Evolutionary conservation across 805 yeast species (phyloP).

Genomic region (Limtongia smithiae): DNA sequence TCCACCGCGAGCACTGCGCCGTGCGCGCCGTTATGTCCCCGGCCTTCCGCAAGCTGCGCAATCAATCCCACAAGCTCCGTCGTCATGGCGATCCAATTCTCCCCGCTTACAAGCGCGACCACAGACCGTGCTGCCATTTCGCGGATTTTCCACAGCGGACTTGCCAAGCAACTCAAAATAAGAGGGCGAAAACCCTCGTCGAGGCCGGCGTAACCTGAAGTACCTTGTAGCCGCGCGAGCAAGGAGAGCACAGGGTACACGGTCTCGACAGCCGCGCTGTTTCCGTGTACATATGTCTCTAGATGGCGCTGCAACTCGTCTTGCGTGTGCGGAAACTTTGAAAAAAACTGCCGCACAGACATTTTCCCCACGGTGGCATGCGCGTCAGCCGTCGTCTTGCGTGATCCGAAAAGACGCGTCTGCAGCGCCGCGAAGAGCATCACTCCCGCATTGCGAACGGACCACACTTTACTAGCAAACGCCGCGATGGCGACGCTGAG

Average conservation of each 20-base stretch:
- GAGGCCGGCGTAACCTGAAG: slow-evolving; percentile 52
- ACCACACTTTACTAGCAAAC: slow-evolving; percentile 72
- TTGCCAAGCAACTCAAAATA: slow-evolving; percentile 48
- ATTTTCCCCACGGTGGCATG: slow-evolving; percentile 33
- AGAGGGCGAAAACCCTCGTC: slow-evolving; percentile 51
- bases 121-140: slow-evolving; percentile 79
- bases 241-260: slow-evolving; percentile 75
- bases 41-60: too few relatives aligned
- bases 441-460: slow-evolving; percentile 84
- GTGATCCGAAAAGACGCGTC: slow-evolving; percentile 70
- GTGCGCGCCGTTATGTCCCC: slow-evolving; percentile 50
- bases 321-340: slow-evolving; percentile 54
- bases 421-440: slow-evolving; percentile 88
- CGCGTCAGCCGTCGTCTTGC: slow-evolving; percentile 38
- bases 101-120: slow-evolving; percentile 46
- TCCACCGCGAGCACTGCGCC: slow-evolving; percentile 55
- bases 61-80: too few relatives aligned
- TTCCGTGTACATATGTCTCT: slow-evolving; percentile 27
- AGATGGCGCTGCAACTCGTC: slow-evolving; percentile 43
- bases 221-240: slow-evolving; percentile 62
- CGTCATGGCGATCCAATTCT: slow-evolving; percentile 35
- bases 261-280: slow-evolving; percentile 48
- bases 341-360: slow-evolving; percentile 68
- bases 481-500: slow-evolving; percentile 57
- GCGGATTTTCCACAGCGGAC: slow-evolving; percentile 60